These are phyloP conservation scores for Lepidium africanum DNA, from an alignment of 345 rosid species.

Conservation along the genomic window DNA sequence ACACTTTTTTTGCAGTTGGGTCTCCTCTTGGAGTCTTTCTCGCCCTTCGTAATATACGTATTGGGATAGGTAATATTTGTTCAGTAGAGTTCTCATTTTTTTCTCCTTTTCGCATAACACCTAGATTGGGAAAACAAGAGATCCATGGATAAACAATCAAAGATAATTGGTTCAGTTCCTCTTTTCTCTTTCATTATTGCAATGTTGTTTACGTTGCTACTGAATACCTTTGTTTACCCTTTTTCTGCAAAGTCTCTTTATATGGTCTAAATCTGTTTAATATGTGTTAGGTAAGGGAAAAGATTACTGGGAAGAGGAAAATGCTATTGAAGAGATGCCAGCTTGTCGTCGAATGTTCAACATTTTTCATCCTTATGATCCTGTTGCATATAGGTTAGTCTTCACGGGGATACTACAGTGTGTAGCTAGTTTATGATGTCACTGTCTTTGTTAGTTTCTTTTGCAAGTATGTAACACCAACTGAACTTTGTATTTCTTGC, in stretches of 20 bases:
- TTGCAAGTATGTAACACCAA: neutral
- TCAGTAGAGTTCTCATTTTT: neutral
- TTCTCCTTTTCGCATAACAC: neutral
- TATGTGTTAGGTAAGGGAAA: constrained; percentile 65
- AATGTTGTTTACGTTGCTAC: neutral
- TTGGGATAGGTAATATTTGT: constrained; percentile 64
- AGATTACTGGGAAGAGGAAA: constrained; percentile 84
- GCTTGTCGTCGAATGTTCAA: constrained; percentile 93
- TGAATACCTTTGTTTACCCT: neutral
- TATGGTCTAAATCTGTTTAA: neutral
- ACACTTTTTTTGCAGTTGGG: constrained; percentile 98
- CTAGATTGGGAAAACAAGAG: neutral
- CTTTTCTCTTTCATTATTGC: neutral
- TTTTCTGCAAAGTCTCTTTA: neutral
- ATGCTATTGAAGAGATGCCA: constrained; percentile 84
- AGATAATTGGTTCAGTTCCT: neutral
- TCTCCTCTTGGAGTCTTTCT: constrained; percentile 99
- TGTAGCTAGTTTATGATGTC: neutral
- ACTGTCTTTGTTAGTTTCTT: neutral
- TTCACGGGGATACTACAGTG: neutral
- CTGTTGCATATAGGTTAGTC: constrained; percentile 92
- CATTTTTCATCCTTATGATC: constrained; percentile 96
- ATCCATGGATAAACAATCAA: neutral
- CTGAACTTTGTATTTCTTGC: constrained; percentile 18
- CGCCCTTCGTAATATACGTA: constrained; percentile 80